A percentile compares a stretch with the other conserved stretches of the same genome.
Evolutionary conservation across 306 rosid genomes (phyloP).

Genomic region (Castanea mollissima): DNA sequence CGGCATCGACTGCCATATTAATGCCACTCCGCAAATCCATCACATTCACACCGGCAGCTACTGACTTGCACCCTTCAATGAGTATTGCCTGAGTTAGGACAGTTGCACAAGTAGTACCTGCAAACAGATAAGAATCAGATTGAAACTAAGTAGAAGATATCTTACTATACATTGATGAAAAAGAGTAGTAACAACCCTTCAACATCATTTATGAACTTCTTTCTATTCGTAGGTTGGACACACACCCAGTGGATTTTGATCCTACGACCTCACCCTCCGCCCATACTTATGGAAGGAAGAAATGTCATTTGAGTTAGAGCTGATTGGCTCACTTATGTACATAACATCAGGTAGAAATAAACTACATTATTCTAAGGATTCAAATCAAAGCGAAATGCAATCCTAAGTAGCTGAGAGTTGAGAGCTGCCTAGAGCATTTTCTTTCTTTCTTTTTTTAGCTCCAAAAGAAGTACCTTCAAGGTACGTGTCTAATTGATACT

Average conservation of each 20-base stretch:
- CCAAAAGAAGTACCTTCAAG: neutral
- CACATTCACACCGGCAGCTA: constrained; percentile 89
- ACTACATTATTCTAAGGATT: neutral
- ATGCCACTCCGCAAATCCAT: constrained; percentile 92
- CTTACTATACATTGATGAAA: neutral
- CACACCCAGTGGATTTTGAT: no score
- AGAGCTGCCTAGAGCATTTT: neutral
- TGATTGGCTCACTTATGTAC: neutral
- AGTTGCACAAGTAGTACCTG: constrained; percentile 98
- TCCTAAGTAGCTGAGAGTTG: neutral
- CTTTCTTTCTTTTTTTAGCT: neutral
- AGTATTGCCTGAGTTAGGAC: constrained; percentile 93
- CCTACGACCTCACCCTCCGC: no score
- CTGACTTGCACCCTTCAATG: constrained; percentile 82
- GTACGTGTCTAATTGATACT: neutral
- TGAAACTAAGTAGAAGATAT: neutral
- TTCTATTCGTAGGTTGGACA: no score
- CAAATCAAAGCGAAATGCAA: neutral
- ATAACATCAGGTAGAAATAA: neutral
- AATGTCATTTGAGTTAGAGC: no score
- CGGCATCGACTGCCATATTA: constrained; percentile 84
- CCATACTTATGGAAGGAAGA: no score
- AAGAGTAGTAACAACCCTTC: neutral
- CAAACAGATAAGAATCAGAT: constrained; percentile 25
- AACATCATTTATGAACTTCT: neutral